Evolutionary conservation across 345 rosid species (phyloP), one percentile per base, ranked within the genome.

Genomic region (Arabis hirsuta): DNA sequence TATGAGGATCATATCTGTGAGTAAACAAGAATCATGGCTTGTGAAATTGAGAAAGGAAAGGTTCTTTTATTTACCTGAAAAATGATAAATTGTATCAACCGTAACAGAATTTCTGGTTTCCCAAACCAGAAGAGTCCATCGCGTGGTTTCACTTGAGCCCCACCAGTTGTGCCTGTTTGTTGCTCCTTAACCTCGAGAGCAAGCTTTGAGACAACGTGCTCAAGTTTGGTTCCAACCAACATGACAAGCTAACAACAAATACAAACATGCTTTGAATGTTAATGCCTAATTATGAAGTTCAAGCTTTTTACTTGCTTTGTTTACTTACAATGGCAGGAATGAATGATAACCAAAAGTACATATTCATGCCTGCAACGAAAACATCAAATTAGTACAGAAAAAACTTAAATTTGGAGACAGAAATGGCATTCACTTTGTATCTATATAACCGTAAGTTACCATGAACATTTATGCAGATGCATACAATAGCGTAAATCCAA

Each of bases 311-410:
- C 38, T 56, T 48, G 36, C 43, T 10, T 16, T 55, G 12, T 71
- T 44, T 73, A 82, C 97, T 87, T 81, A 89, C 98, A 78, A 89
- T 81, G 54, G 88, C 98, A 65, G 97, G 97, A 82, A 86, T 85
- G 85, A 94, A 94, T 16, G 98, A 90, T 36, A 94, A 81, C 98
- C 98, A 94, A 73, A 94, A 94, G 82, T 94, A 94, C 65, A 89
- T 76, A 79, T 94, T 90, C 69, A 89, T 66, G 29, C 98, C 98
- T 94, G 89, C 44, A 83, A 50, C 6, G 39, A 70, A n/a, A 62
- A 12, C 66, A 22, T 34, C n/a, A 9, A 34, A 53, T 71, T 46
- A 67, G 57, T 14, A 42, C 62, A 38, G 43, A 10, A 11, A 68
- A 60, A 58, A 6, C 50, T 43, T 44, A 20, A 3, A 60, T 43